Evolutionary conservation across 2,329 filamentous ascomycete species (phyloP).

Genomic region (Epichloe gansuensis): DNA sequence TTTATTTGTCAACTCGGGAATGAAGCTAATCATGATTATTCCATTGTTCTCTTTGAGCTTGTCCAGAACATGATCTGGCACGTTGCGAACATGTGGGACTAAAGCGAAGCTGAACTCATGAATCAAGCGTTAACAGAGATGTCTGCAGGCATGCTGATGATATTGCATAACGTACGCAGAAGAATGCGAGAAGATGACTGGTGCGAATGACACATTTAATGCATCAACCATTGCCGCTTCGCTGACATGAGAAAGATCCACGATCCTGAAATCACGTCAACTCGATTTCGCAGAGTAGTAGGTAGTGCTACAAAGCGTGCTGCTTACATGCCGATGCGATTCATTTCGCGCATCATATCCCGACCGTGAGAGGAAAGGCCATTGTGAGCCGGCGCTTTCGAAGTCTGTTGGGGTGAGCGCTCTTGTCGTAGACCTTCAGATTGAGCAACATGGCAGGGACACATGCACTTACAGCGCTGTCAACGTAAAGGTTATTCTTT

Average conservation of each 20-base stretch:
- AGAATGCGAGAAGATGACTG: constrained; percentile 67
- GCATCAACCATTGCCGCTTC: constrained; percentile 2
- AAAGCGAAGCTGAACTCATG: constrained; percentile 48
- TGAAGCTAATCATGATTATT: constrained; percentile 79
- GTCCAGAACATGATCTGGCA: constrained; percentile 65
- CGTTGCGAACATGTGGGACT: constrained; percentile 67
- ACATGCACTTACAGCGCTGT: constrained; percentile 29
- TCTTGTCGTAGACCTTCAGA: constrained; percentile 20
- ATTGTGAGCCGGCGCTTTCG: constrained; percentile 31
- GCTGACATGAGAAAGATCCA: constrained; percentile 57
- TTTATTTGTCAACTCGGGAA: constrained; percentile 52
- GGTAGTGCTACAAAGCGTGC: not conserved
- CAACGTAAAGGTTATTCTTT: constrained; percentile 82
- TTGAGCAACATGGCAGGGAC: constrained; percentile 43
- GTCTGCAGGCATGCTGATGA: not conserved
- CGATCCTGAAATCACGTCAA: constrained; percentile 31
- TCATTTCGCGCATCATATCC: constrained; percentile 74
- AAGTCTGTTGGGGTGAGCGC: constrained; percentile 36
- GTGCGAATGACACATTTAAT: constrained; percentile 36
- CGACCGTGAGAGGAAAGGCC: constrained; percentile 64
- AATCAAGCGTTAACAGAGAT: not conserved
- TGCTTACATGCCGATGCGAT: constrained; percentile 34
- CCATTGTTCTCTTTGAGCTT: constrained; percentile 58
- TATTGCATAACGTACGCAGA: constrained; percentile 1
- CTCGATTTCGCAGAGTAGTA: not conserved